A percentile compares a stretch with the other conserved stretches of the same genome.
These are phyloP conservation scores for Clitopilus passeckerianus DNA, from an alignment of 768 basidiomycete species.

Conservation along the genomic window DNA sequence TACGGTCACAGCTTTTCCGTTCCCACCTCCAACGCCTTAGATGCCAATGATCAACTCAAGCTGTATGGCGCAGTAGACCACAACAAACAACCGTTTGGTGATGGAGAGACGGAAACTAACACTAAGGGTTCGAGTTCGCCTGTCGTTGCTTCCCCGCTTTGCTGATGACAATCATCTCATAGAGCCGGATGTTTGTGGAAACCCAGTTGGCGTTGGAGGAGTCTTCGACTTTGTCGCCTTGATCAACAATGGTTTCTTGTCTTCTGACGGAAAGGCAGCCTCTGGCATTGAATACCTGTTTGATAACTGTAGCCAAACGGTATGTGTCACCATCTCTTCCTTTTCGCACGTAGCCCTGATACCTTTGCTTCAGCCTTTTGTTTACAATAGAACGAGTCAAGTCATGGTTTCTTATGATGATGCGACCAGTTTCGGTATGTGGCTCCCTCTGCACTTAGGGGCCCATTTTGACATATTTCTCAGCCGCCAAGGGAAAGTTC, in stretches of 20 bases:
- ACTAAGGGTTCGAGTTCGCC: slow-evolving; percentile 7
- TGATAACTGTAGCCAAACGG: slow-evolving; percentile 72
- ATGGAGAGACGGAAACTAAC: slow-evolving; percentile 34
- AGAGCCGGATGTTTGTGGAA: slow-evolving; percentile 46
- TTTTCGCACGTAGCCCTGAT: neutral
- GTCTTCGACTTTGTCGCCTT: slow-evolving; percentile 60
- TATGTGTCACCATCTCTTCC: slow-evolving; percentile 25
- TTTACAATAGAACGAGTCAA: slow-evolving; percentile 50
- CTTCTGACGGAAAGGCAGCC: slow-evolving; percentile 35
- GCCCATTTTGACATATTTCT: slow-evolving; percentile 1
- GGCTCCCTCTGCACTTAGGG: too few relatives aligned
- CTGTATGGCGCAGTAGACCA: slow-evolving; percentile 48
- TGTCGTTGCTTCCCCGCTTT: neutral
- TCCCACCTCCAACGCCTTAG: slow-evolving; percentile 27
- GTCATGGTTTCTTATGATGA: slow-evolving; percentile 71
- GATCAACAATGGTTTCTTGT: slow-evolving; percentile 50
- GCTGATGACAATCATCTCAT: neutral
- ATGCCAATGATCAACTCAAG: slow-evolving; percentile 23
- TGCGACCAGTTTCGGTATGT: slow-evolving; percentile 46
- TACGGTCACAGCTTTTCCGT: slow-evolving; percentile 77
- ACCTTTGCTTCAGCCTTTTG: slow-evolving; percentile 44
- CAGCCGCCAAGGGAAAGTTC: slow-evolving; percentile 54
- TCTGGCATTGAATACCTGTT: slow-evolving; percentile 49
- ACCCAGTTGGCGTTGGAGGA: slow-evolving; percentile 33
- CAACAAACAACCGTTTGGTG: slow-evolving; percentile 36